Conservation (phyloP, 192 early-diverging fungal genomes). For the Physocladia obscura region DNA sequence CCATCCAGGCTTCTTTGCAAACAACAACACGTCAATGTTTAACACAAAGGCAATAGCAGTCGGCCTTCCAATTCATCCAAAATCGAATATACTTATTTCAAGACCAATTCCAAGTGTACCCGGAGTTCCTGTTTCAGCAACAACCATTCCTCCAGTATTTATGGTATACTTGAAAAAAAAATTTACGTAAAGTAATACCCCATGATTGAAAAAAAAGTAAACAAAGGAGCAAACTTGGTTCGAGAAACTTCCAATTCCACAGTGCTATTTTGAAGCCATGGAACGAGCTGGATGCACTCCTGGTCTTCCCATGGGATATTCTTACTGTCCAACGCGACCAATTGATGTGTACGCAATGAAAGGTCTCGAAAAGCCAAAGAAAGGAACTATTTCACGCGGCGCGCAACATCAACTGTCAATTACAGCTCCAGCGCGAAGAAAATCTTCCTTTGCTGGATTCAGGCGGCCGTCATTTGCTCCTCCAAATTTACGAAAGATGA, state of each 20-base stretch:
- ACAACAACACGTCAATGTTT: constrained; percentile 44
- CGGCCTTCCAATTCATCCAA: constrained; percentile 54
- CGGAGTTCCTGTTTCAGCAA: constrained; percentile 52
- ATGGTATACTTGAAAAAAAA: constrained; percentile 33
- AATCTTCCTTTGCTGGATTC: no score
- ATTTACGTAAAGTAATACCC: neutral
- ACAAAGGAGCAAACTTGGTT: constrained; percentile 42
- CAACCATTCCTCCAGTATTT: constrained; percentile 58
- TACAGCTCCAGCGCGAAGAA: no score
- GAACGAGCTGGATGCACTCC: constrained; percentile 50
- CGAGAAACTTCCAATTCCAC: constrained; percentile 43
- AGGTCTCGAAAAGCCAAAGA: constrained; percentile 25
- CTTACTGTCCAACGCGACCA: constrained; percentile 44
- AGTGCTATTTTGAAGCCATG: constrained; percentile 43
- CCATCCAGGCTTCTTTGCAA: constrained; percentile 54
- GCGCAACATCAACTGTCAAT: no score
- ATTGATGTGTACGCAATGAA: constrained; percentile 38
- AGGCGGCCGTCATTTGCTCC: no score
- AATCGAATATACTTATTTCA: constrained; percentile 53
- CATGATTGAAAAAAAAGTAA: neutral
- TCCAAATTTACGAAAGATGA: no score
- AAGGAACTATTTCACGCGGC: no score
- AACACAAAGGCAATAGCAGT: constrained; percentile 52
- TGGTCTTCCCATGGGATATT: constrained; percentile 53
- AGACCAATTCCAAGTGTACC: constrained; percentile 54